phyloP scores from a whole-genome alignment of 192 early-diverging fungal genomes.

The Gaertneriomyces semiglobifer region DNA sequence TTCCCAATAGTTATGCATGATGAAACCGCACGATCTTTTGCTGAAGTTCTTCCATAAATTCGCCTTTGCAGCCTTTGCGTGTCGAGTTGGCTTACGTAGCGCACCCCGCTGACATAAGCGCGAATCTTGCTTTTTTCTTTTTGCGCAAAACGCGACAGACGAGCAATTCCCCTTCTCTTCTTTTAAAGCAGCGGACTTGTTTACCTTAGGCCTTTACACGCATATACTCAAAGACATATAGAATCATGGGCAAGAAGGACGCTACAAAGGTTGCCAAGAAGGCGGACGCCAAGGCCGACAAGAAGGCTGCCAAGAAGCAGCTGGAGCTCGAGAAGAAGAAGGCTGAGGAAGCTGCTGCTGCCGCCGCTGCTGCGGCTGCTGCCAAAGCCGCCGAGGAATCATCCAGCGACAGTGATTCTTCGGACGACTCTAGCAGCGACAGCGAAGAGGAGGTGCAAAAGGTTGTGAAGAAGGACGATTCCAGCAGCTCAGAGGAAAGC shows the following conservation, averaged over 20 bases:
- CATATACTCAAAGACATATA: slow-evolving; percentile 26
- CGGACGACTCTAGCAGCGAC: slow-evolving; percentile 66
- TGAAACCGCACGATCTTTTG: too few species aligned
- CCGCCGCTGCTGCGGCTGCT: slow-evolving; percentile 6
- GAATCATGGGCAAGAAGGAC: slow-evolving; percentile 49
- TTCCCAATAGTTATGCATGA: too few species aligned
- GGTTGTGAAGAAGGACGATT: slow-evolving; percentile 46
- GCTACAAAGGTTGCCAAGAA: slow-evolving; percentile 27
- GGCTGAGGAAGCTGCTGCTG: background rate
- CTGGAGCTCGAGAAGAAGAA: background rate
- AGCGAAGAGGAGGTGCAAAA: slow-evolving; percentile 36
- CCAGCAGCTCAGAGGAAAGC: slow-evolving; percentile 29
- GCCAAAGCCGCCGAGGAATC: slow-evolving; percentile 14
- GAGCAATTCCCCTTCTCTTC: background rate
- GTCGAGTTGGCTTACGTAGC: too few species aligned
- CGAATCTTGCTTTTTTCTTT: background rate
- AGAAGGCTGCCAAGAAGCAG: slow-evolving; percentile 21
- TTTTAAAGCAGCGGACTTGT: background rate
- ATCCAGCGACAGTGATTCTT: slow-evolving; percentile 52
- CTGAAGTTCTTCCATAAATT: too few species aligned
- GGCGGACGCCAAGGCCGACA: background rate
- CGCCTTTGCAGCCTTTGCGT: too few species aligned
- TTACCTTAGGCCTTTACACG: background rate
- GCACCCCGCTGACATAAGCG: too few species aligned
- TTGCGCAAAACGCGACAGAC: background rate